Conservation (phyloP, 768 basidiomycete genomes). For the Neoboletus subvelutipes region DNA sequence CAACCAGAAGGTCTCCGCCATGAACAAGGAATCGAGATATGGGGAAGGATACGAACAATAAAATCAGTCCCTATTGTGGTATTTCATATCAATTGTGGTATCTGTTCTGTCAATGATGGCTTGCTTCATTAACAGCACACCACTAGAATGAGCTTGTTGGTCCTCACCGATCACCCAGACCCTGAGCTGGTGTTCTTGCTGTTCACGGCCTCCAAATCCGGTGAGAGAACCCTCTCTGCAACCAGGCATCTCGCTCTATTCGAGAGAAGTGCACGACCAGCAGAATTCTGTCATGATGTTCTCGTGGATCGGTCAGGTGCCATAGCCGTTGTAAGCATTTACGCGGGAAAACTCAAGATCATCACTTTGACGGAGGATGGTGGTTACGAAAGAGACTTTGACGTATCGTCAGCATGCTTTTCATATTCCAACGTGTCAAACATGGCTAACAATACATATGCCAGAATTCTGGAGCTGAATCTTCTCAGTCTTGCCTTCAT, state of each 20-base stretch:
- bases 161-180: conserved; percentile 75
- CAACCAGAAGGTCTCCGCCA: conserved; percentile 56
- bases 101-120: conserved; percentile 5
- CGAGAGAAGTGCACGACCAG: conserved; percentile 55
- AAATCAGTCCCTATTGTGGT: conserved; percentile 57
- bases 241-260: conserved; percentile 51
- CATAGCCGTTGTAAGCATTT: conserved; percentile 62
- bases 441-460: conserved; percentile 4
- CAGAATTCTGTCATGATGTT: conserved; percentile 73
- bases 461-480: conserved; percentile 65
- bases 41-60: conserved; percentile 63
- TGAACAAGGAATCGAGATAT: conserved; percentile 62
- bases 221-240: conserved; percentile 34
- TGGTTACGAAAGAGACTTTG: conserved; percentile 53
- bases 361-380: conserved; percentile 54
- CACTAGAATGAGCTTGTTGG: conserved; percentile 47
- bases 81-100: conserved; percentile 17
- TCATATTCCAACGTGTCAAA: not conserved
- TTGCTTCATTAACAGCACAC: conserved; percentile 24
- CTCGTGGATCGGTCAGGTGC: conserved; percentile 63
- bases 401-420: conserved; percentile 53
- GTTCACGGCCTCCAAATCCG: conserved; percentile 42
- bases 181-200: conserved; percentile 67
- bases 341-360: conserved; percentile 68
- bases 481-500: conserved; percentile 68